Evolutionary conservation across 192 early-diverging fungal species (phyloP), one percentile per base, ranked within the genome.

Genomic region (Gamsiella multidivaricata): DNA sequence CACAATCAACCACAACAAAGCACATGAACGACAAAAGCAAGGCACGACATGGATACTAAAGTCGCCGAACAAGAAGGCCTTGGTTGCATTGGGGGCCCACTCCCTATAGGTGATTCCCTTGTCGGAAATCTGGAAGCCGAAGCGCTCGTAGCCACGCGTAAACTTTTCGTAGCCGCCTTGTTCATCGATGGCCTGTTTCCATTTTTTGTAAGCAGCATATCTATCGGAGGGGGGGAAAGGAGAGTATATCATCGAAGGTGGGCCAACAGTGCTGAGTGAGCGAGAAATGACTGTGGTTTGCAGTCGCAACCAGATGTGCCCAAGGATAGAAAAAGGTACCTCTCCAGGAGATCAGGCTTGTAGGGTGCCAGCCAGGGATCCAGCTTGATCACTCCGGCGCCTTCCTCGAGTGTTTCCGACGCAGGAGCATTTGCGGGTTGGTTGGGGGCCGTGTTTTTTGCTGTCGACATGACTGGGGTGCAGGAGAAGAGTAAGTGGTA

Each of bases 111-210:
- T 65, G 52, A 96, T 91, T 23, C 83, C 87, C 49, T 91, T 86
- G 17, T 69, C 36, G n/a, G 80, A 81, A 22, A 92, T 84, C 62
- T 91, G 88, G 69, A 98, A 92, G 1, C 97, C 97, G 72, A 91
- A 91, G 26, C 70, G 58, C 61, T 96, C 91, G 67, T 93, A 95
- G 25, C 91, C 91, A 20, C 89, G 88, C 20, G 94, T 88, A 79
- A 95, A 98, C 46, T 84, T 83, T 63, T 96, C 95, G 54, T 92
- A 91, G 32, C 96, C 92, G 46, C 93, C 93, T 73, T 93, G 91
- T 55, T 81, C 61, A 18, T 91, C 87, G 41, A 97, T 95, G 17
- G 63, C 85, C 10, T 90, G 63, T 45, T 90, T 75, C 92, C 91
- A 95, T n/a, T 89, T 75, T 61, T 88, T 74, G 65, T 85, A 95